A percentile compares a stretch with the other conserved stretches of the same genome.
These are phyloP conservation scores for Zasmidium cellare DNA, from an alignment of 2,329 filamentous ascomycete species.

Conservation along the genomic window DNA sequence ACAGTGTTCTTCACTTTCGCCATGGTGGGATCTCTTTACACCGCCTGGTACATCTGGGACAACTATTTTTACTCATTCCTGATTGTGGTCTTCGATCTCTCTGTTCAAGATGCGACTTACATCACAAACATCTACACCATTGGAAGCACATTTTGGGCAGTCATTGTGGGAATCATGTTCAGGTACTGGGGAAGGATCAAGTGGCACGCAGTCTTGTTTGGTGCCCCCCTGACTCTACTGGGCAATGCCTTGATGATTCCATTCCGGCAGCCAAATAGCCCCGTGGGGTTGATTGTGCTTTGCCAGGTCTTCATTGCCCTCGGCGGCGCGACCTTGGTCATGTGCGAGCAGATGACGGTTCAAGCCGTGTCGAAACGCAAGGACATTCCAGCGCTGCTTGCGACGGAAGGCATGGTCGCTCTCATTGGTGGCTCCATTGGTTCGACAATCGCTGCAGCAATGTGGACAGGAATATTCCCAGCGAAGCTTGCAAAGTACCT, in stretches of 20 bases:
- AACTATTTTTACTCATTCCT: slow-evolving; percentile 46
- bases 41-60: slow-evolving; percentile 46
- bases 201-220: slow-evolving; percentile 39
- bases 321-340: slow-evolving; percentile 58
- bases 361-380: slow-evolving; percentile 50
- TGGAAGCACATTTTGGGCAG: slow-evolving; percentile 42
- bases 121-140: slow-evolving; percentile 33
- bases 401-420: slow-evolving; percentile 23
- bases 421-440: slow-evolving; percentile 55
- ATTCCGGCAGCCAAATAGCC: slow-evolving; percentile 36
- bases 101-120: slow-evolving; percentile 20
- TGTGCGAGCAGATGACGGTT: slow-evolving; percentile 60
- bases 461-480: slow-evolving; percentile 29
- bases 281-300: slow-evolving; percentile 52
- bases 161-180: slow-evolving; percentile 48
- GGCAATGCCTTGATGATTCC: slow-evolving; percentile 31
- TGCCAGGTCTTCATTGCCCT: slow-evolving; percentile 62
- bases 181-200: slow-evolving; percentile 50
- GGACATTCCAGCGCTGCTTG: slow-evolving; percentile 26
- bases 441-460: slow-evolving; percentile 33
- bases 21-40: slow-evolving; percentile 41
- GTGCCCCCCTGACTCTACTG: slow-evolving; percentile 34
- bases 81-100: slow-evolving; percentile 47
- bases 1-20: slow-evolving; percentile 52
- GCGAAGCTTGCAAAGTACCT: slow-evolving; percentile 18